phyloP scores from a whole-genome alignment of 73 alveolate genomes.

The Tetrahymena borealis region DNA sequence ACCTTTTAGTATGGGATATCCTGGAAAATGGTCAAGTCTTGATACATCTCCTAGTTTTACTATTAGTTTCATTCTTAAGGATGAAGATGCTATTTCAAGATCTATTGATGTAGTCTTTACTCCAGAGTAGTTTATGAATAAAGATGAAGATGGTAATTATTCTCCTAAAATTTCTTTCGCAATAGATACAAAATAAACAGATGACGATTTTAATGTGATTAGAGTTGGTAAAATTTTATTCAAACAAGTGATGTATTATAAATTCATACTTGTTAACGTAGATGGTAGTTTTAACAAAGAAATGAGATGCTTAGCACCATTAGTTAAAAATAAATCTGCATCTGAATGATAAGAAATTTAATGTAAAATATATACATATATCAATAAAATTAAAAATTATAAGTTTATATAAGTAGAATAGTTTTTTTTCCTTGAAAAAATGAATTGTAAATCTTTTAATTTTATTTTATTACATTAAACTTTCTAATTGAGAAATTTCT shows the following conservation, averaged over 20 bases:
- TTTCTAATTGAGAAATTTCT: too few relatives aligned
- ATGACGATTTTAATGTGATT: not conserved
- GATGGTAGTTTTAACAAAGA: not conserved
- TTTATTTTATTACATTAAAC: too few relatives aligned
- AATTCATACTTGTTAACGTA: too few relatives aligned
- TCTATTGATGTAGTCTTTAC: not conserved
- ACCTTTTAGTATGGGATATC: not conserved
- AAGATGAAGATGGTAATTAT: not conserved
- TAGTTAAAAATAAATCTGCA: too few relatives aligned
- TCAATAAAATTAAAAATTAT: not conserved
- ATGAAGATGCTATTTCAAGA: not conserved
- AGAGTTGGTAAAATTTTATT: not conserved
- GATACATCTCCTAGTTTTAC: too few relatives aligned
- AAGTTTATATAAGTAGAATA: too few relatives aligned
- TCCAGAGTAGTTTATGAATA: not conserved
- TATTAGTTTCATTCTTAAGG: not conserved
- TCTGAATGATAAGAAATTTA: too few relatives aligned
- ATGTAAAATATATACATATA: too few relatives aligned
- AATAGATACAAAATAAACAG: too few relatives aligned
- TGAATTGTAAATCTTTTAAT: too few relatives aligned
- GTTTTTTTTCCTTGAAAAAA: too few relatives aligned
- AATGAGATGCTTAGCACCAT: not conserved
- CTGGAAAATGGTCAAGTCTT: not conserved
- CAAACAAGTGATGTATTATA: not conserved
- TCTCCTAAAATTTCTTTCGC: not conserved